Conservation (phyloP, 2,329 filamentous ascomycete genomes). For the Diaporthe citriasiana region DNA sequence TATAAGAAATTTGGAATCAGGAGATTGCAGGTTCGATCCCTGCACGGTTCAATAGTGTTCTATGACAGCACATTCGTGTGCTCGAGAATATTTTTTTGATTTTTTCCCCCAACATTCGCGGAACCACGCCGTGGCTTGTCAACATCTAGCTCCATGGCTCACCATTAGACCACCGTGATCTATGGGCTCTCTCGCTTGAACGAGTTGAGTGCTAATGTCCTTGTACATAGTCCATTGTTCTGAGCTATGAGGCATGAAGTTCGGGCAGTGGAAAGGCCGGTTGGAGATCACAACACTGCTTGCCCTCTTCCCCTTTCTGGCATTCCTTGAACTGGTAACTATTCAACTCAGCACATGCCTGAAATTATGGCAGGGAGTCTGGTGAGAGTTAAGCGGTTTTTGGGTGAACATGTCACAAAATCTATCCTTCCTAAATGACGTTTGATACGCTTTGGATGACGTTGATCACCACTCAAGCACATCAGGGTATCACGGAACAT, state of each 20-base stretch:
- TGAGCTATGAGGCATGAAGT: background rate
- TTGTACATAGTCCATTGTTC: background rate
- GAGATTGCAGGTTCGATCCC: conserved; percentile 44
- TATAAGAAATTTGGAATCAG: conserved; percentile 23
- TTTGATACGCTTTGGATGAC: background rate
- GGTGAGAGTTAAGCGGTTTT: background rate
- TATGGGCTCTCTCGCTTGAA: background rate
- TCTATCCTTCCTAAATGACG: background rate
- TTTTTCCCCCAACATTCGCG: background rate
- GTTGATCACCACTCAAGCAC: background rate
- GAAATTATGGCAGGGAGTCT: background rate
- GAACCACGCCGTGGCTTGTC: background rate
- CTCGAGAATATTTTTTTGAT: conserved; percentile 3
- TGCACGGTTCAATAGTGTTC: conserved; percentile 38
- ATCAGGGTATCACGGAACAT: background rate
- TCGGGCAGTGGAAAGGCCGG: background rate
- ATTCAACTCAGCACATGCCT: too few species aligned
- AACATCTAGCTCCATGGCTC: background rate
- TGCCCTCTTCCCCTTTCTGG: background rate
- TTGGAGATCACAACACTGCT: background rate
- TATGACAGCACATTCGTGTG: background rate
- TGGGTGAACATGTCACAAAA: background rate
- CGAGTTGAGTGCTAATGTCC: background rate
- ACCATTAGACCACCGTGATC: background rate
- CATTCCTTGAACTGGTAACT: too few species aligned